Percentiles rank a stretch among this genome's conserved stretches.
Evolutionary conservation across 2,329 filamentous ascomycete species (phyloP).

Genomic region (Pestalotiopsis sp.): DNA sequence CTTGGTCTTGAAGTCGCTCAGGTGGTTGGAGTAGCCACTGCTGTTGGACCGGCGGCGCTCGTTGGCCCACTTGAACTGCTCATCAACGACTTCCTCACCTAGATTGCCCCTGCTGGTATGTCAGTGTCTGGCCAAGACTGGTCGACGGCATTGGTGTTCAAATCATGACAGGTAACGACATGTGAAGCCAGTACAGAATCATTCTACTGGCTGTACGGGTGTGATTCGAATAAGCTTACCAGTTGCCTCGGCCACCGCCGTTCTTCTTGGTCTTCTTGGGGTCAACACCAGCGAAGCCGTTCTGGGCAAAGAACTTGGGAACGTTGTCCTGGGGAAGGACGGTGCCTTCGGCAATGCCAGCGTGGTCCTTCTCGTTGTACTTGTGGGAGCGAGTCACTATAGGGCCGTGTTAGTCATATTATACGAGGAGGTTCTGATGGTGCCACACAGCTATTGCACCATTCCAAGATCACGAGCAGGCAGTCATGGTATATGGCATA

Average conservation of each 20-base stretch:
- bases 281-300: constrained; percentile 77
- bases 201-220: neutral
- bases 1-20: constrained; percentile 90
- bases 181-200: neutral
- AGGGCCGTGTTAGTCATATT: constrained; percentile 16
- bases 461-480: neutral
- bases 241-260: constrained; percentile 89
- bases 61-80: constrained; percentile 81
- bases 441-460: neutral
- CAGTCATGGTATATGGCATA: neutral
- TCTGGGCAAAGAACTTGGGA: constrained; percentile 92
- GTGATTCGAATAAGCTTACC: constrained; percentile 59
- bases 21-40: constrained; percentile 69
- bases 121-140: constrained; percentile 19
- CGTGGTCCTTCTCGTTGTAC: constrained; percentile 90
- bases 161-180: neutral
- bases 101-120: constrained; percentile 70
- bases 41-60: constrained; percentile 92
- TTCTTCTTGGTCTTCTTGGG: constrained; percentile 98
- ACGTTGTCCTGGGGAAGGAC: constrained; percentile 71
- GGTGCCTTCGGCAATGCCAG: constrained; percentile 74
- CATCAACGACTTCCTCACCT: constrained; percentile 84
- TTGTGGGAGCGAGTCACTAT: constrained; percentile 98
- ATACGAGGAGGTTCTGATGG: neutral
- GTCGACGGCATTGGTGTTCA: neutral